These are phyloP conservation scores for Candida montana DNA, from an alignment of 805 yeast species.

Conservation along the genomic window DNA sequence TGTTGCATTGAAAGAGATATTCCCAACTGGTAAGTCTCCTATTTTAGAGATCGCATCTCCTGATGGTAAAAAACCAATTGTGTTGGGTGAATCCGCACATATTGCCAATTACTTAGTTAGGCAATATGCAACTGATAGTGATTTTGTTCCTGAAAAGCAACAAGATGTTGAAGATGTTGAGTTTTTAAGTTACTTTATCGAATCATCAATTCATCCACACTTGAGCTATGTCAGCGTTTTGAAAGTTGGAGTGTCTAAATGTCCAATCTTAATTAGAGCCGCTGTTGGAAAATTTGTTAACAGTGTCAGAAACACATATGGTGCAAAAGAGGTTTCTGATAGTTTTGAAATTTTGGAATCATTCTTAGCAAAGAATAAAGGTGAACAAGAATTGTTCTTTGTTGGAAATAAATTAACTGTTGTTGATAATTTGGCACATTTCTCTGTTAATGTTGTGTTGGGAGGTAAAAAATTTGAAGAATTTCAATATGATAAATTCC, in stretches of 20 bases:
- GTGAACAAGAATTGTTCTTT: slow-evolving; percentile 27
- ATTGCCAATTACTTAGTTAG: slow-evolving; percentile 48
- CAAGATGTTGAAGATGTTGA: slow-evolving; percentile 40
- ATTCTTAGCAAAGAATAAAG: slow-evolving; percentile 28
- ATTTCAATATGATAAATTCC: slow-evolving; percentile 20
- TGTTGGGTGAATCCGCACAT: slow-evolving; percentile 55
- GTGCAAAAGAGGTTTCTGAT: slow-evolving; percentile 39
- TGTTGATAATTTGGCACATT: slow-evolving; percentile 51
- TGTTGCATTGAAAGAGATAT: slow-evolving; percentile 43
- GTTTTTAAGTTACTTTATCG: slow-evolving; percentile 53
- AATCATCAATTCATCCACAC: slow-evolving; percentile 54
- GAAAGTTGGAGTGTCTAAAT: slow-evolving; percentile 32
- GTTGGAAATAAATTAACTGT: slow-evolving; percentile 47
- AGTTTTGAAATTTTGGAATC: slow-evolving; percentile 38
- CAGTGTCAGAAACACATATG: slow-evolving; percentile 43
- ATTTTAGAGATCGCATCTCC: slow-evolving; percentile 41
- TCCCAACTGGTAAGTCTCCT: slow-evolving; percentile 64
- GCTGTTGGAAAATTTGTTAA: slow-evolving; percentile 39
- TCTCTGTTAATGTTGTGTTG: slow-evolving; percentile 26
- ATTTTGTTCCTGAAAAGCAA: slow-evolving; percentile 33
- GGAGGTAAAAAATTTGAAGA: slow-evolving; percentile 18
- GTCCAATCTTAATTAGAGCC: slow-evolving; percentile 45
- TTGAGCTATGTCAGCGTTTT: slow-evolving; percentile 33
- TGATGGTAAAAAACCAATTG: slow-evolving; percentile 22
- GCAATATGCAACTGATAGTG: slow-evolving; percentile 43